Conservation (phyloP, 225 moss, liverwort and hornwort genomes). For the Lunularia cruciata region DNA sequence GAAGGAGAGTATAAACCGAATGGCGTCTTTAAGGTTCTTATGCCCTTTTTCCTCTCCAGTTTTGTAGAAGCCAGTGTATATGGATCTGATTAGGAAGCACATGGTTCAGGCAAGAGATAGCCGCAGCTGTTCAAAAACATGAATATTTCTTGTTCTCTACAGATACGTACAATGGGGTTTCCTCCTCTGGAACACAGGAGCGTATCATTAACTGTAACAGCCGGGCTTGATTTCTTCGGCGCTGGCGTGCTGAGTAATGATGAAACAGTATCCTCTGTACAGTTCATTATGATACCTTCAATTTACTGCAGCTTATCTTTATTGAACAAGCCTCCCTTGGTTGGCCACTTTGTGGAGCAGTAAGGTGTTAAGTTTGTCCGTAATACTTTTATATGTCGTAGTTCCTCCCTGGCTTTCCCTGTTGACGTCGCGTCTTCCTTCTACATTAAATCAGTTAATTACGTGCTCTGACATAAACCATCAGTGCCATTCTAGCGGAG, state of each 20-base stretch:
- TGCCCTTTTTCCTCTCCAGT: background rate
- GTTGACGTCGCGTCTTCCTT: background rate
- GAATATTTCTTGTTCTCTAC: background rate
- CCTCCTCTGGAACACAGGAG: conserved; percentile 90
- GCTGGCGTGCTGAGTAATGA: conserved; percentile 42
- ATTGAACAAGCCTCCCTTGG: no score
- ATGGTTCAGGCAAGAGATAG: no score
- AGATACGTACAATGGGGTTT: conserved; percentile 83
- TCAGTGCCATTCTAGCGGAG: background rate
- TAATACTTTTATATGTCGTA: no score
- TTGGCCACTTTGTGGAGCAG: no score
- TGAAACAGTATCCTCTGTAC: conserved; percentile 52
- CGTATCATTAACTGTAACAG: conserved; percentile 62
- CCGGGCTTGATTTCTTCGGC: conserved; percentile 60
- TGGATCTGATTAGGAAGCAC: background rate
- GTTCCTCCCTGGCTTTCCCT: background rate
- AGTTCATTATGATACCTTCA: background rate
- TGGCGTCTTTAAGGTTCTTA: conserved; percentile 64
- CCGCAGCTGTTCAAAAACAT: background rate
- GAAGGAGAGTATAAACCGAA: conserved; percentile 72
- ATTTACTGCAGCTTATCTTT: no score
- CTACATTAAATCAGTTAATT: background rate
- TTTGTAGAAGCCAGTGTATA: no score
- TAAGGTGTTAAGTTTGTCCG: no score
- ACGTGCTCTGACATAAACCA: no score